phyloP scores from a whole-genome alignment of 2,329 filamentous ascomycete species.

The Myriosclerotinia scirpicola region DNA sequence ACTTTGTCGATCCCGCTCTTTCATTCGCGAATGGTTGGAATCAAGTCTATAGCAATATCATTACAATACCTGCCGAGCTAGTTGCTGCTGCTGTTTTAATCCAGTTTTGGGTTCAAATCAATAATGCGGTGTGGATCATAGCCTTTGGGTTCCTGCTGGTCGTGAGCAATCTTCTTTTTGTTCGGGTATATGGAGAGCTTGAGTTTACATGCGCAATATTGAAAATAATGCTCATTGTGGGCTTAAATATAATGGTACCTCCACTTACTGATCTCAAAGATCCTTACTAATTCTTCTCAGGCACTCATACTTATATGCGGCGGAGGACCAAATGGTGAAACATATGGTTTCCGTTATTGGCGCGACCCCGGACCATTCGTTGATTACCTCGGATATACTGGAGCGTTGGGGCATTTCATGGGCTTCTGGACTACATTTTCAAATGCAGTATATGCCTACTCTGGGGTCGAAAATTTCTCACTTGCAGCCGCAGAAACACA shows the following conservation, averaged over 20 bases:
- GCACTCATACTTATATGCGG: constrained; percentile 50
- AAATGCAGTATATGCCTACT: constrained; percentile 49
- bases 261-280: too few relatives aligned
- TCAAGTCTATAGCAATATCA: constrained; percentile 39
- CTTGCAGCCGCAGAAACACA: constrained; percentile 56
- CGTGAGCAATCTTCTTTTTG: constrained; percentile 42
- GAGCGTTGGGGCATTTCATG: constrained; percentile 61
- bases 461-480: constrained; percentile 53
- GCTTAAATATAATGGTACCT: constrained; percentile 54
- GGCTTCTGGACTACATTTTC: constrained; percentile 46
- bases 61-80: constrained; percentile 52
- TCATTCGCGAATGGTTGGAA: constrained; percentile 41
- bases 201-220: constrained; percentile 54
- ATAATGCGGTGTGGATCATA: constrained; percentile 46
- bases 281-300: not conserved
- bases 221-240: constrained; percentile 61
- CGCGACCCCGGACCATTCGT: constrained; percentile 63
- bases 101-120: constrained; percentile 62
- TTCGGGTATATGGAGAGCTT: constrained; percentile 51
- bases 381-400: constrained; percentile 57
- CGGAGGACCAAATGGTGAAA: constrained; percentile 56
- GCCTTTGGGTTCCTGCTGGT: constrained; percentile 44
- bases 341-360: constrained; percentile 56
- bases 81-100: constrained; percentile 63
- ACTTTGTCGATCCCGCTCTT: constrained; percentile 42